These are phyloP conservation scores for Persicaria tinctoria DNA, from an alignment of 148 eudicot species.

Conservation along the genomic window DNA sequence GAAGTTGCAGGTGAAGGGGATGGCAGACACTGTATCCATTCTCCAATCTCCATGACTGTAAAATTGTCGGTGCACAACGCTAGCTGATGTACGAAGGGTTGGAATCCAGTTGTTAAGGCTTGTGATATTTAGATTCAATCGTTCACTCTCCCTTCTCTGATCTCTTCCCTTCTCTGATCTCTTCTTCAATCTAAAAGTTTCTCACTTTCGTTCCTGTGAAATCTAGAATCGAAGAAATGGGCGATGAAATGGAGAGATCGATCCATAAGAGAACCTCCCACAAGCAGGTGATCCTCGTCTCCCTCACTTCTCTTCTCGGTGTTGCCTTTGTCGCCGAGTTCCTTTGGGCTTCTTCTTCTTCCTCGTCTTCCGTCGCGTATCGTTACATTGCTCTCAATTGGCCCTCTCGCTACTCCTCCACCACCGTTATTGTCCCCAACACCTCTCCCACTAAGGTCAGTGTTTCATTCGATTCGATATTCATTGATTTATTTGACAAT, in stretches of 20 bases:
- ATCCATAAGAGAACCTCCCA: constrained; percentile 14
- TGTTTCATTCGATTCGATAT: no score
- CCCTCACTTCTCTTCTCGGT: constrained; percentile 41
- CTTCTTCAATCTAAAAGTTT: not conserved
- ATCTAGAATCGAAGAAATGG: not conserved
- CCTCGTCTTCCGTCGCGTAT: no score
- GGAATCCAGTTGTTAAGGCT: not conserved
- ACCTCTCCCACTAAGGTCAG: no score
- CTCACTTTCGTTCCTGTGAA: not conserved
- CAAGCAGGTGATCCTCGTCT: constrained; percentile 19
- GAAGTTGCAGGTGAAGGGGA: no score
- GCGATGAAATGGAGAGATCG: constrained; percentile 28
- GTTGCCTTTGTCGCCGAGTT: constrained; percentile 53
- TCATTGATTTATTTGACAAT: no score
- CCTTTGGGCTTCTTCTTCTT: constrained; percentile 76
- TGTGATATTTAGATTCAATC: not conserved
- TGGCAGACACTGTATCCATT: no score
- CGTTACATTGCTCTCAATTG: no score
- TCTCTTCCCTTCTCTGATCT: not conserved
- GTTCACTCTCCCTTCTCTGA: not conserved
- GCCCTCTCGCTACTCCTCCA: no score
- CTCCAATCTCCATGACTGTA: no score
- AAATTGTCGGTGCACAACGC: no score
- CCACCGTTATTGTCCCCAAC: no score
- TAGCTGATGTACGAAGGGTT: no score